These are phyloP conservation scores for Aspergillus cavernicola DNA, from an alignment of 495 filamentous ascomycete species.

Conservation along the genomic window DNA sequence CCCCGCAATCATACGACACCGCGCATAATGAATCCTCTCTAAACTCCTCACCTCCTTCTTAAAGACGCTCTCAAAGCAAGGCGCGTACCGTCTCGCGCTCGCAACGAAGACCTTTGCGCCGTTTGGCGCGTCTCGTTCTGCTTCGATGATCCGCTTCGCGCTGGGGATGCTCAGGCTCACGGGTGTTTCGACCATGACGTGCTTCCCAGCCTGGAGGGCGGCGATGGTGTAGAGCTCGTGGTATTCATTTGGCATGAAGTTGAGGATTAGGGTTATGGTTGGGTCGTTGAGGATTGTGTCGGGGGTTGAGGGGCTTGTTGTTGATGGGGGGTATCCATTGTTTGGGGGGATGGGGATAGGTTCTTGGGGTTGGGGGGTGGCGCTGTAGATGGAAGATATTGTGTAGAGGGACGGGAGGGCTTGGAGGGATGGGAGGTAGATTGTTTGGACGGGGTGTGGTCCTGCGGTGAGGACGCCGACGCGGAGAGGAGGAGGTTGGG, in stretches of 20 bases:
- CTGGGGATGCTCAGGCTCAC: conserved; percentile 41
- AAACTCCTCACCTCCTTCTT: conserved; percentile 42
- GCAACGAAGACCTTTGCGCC: conserved; percentile 49
- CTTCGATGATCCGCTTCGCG: conserved; percentile 40
- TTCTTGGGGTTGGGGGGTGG: not conserved
- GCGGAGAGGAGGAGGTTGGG: conserved; percentile 15
- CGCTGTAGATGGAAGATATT: conserved; percentile 24
- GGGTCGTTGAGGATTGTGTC: conserved; percentile 15
- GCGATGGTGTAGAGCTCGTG: conserved; percentile 47
- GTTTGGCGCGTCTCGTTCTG: conserved; percentile 23
- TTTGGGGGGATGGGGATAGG: no score
- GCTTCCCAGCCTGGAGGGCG: conserved; percentile 48
- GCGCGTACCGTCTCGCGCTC: conserved; percentile 52
- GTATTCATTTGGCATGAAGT: conserved; percentile 47
- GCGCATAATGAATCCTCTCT: conserved; percentile 49
- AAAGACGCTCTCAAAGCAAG: conserved; percentile 46
- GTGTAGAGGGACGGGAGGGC: conserved; percentile 38
- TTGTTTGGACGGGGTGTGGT: conserved; percentile 42
- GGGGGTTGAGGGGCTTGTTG: conserved; percentile 9
- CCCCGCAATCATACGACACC: conserved; percentile 52
- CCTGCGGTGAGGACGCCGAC: conserved; percentile 49
- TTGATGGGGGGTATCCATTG: no score
- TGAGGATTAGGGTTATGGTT: conserved; percentile 48
- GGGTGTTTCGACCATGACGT: conserved; percentile 55
- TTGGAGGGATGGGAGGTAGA: conserved; percentile 46